Conservation (phyloP, 2,329 filamentous ascomycete species). For the Colletotrichum endophyticum region DNA sequence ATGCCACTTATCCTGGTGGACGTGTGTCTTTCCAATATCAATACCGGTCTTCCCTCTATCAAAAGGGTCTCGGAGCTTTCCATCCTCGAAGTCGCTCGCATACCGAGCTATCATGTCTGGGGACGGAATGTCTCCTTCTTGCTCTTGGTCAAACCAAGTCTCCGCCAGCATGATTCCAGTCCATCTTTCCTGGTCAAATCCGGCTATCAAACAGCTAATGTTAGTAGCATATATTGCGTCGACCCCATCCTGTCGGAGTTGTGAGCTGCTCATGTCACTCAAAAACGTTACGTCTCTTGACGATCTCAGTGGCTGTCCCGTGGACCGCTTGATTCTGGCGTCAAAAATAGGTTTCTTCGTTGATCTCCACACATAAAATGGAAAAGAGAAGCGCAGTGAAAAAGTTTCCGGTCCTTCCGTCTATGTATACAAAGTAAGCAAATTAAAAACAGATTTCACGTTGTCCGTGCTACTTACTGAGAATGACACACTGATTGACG, state of each 20-base stretch:
- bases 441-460: too few species aligned
- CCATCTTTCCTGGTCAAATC: neutral
- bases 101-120: neutral
- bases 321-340: neutral
- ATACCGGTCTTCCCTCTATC: neutral
- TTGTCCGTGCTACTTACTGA: neutral
- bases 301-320: neutral
- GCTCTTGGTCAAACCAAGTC: neutral
- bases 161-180: neutral
- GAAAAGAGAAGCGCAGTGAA: neutral
- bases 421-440: neutral
- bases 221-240: neutral
- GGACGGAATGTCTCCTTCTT: neutral
- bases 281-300: neutral
- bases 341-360: neutral
- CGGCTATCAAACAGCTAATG: neutral
- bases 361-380: neutral
- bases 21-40: neutral
- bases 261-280: neutral
- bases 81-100: neutral
- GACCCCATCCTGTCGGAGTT: accelerated
- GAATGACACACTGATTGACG: neutral
- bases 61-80: neutral
- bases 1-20: neutral
- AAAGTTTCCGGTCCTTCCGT: neutral